phyloP scores from a whole-genome alignment of 345 rosid genomes.

The Psidium friedrichsthalianum region DNA sequence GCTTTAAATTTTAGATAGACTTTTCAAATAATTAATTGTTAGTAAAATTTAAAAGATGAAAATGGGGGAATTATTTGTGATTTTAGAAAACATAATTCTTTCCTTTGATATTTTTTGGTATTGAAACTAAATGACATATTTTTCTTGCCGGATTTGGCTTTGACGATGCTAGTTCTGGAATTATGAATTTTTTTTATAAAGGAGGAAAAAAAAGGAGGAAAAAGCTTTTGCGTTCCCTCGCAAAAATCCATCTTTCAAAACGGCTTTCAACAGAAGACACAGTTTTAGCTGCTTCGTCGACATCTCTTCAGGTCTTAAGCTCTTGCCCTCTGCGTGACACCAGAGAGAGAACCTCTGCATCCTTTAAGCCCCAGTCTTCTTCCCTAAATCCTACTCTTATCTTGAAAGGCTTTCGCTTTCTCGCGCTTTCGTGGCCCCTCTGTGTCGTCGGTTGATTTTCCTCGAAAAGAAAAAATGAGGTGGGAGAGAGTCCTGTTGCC shows the following conservation, averaged over 20 bases:
- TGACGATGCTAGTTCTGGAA: background rate
- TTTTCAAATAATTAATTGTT: too few species aligned
- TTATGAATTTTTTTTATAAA: background rate
- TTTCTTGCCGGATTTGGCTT: background rate
- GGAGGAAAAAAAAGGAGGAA: background rate
- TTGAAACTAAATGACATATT: background rate
- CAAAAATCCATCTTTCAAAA: background rate
- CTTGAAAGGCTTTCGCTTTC: background rate
- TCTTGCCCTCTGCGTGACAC: background rate
- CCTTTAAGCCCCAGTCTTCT: background rate
- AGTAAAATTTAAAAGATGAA: too few species aligned
- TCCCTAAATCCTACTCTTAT: background rate
- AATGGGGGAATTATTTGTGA: background rate
- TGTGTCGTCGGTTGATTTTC: background rate
- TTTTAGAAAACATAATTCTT: too few species aligned
- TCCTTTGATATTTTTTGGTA: background rate
- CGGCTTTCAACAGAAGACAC: background rate
- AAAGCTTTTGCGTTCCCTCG: background rate
- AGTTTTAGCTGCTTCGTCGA: background rate
- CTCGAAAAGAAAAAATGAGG: conserved; percentile 27
- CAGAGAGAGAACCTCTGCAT: background rate
- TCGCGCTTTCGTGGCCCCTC: background rate
- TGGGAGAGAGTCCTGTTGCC: conserved; percentile 48
- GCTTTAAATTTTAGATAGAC: too few species aligned
- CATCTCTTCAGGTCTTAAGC: background rate